These are phyloP conservation scores for Mayamaea pseudoterrestris DNA, from an alignment of 108 stramenopile species.

Conservation along the genomic window DNA sequence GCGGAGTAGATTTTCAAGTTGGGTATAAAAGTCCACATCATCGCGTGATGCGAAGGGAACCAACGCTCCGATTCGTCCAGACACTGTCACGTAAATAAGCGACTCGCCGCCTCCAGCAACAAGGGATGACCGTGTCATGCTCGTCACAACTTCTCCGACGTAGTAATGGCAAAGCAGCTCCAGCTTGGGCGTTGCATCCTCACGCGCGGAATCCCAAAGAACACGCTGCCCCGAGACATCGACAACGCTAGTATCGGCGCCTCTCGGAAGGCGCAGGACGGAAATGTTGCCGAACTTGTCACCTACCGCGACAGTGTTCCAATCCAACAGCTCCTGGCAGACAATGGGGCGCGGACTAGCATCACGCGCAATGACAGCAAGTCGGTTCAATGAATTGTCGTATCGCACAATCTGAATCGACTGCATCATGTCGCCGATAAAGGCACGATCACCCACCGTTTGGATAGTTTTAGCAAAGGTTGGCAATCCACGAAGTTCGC, in stretches of 20 bases:
- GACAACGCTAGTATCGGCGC: constrained; percentile 56
- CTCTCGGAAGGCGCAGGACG: constrained; percentile 77
- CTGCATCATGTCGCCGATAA: constrained; percentile 83
- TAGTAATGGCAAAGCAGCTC: constrained; percentile 77
- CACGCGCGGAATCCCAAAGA: constrained; percentile 56
- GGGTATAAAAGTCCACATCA: constrained; percentile 90
- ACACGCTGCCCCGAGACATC: constrained; percentile 66
- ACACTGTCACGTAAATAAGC: constrained; percentile 85
- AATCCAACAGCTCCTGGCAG: constrained; percentile 84
- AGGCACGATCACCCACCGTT: constrained; percentile 81
- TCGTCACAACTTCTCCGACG: constrained; percentile 90
- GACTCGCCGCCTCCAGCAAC: constrained; percentile 84
- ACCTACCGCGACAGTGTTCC: constrained; percentile 91
- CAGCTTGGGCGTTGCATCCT: constrained; percentile 68
- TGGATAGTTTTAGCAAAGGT: constrained; percentile 82
- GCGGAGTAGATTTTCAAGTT: constrained; percentile 84
- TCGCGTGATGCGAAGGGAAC: constrained; percentile 87
- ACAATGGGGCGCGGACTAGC: constrained; percentile 75
- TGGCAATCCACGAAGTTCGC: constrained; percentile 81
- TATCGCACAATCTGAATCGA: constrained; percentile 88
- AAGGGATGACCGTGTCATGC: constrained; percentile 80
- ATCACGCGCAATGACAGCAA: constrained; percentile 89
- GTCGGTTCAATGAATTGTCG: constrained; percentile 62
- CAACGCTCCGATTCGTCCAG: constrained; percentile 87
- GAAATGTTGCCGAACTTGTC: constrained; percentile 97